These are phyloP conservation scores for Naematelia encephala DNA, from an alignment of 768 basidiomycete genomes.

Conservation along the genomic window DNA sequence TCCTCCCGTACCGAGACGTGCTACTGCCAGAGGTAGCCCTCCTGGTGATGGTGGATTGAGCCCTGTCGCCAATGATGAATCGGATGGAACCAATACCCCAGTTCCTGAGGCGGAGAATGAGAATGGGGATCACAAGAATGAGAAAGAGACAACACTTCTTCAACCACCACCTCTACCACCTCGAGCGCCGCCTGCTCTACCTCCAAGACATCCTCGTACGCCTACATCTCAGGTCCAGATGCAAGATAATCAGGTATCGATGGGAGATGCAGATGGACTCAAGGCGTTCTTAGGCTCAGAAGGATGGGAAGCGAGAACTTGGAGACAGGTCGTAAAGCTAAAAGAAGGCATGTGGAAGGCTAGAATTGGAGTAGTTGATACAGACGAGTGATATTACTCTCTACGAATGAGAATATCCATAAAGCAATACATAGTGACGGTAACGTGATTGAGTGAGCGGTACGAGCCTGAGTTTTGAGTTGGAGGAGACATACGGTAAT, in stretches of 20 bases:
- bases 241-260: neutral
- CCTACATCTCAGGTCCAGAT: constrained; percentile 15
- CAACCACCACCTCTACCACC: constrained; percentile 7
- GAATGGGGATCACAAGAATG: too few relatives aligned
- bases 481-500: neutral
- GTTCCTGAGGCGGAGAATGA: too few relatives aligned
- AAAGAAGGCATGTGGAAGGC: constrained; percentile 50
- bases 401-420: too few relatives aligned
- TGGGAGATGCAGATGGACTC: constrained; percentile 13
- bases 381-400: constrained; percentile 5
- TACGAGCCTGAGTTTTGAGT: neutral
- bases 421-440: neutral
- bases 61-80: too few relatives aligned
- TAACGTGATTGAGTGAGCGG: neutral
- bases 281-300: constrained; percentile 21
- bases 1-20: constrained; percentile 31
- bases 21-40: constrained; percentile 13
- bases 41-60: too few relatives aligned
- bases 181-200: constrained; percentile 19
- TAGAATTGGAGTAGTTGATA: constrained; percentile 43
- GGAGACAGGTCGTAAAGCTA: constrained; percentile 42
- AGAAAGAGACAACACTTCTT: neutral
- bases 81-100: too few relatives aligned
- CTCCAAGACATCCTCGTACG: constrained; percentile 25
- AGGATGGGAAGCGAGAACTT: constrained; percentile 45